phyloP scores from a whole-genome alignment of 345 rosid genomes.

The Dipteronia dyeriana region DNA sequence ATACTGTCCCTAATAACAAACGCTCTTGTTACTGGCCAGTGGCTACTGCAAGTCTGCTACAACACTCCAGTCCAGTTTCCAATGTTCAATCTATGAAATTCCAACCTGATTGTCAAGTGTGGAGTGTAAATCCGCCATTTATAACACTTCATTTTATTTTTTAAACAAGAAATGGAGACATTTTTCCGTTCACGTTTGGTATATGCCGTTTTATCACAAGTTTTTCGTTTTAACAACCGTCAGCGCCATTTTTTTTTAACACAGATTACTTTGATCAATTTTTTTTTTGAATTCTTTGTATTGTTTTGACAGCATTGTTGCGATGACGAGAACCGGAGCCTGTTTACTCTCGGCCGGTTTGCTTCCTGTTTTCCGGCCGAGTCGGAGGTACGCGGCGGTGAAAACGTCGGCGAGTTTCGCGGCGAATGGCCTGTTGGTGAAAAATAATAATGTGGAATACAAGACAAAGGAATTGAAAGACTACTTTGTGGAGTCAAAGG shows the following conservation, averaged over 20 bases:
- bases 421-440: slow-evolving; percentile 9
- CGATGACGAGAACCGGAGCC: background rate
- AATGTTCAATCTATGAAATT: background rate
- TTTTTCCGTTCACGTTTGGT: slow-evolving; percentile 8
- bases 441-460: slow-evolving; percentile 18
- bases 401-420: slow-evolving; percentile 9
- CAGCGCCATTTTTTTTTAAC: background rate
- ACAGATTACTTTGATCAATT: background rate
- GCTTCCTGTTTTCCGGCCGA: background rate
- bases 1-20: background rate
- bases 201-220: background rate
- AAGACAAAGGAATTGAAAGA: slow-evolving; percentile 36
- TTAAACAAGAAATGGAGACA: background rate
- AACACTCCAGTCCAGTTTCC: background rate
- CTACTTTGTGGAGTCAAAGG: slow-evolving; percentile 50
- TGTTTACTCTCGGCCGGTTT: background rate
- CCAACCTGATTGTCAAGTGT: background rate
- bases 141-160: no score
- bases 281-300: background rate
- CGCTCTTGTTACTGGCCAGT: no score
- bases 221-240: background rate
- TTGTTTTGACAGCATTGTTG: background rate
- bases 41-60: background rate
- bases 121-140: background rate
- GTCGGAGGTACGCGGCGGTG: slow-evolving; percentile 20